Evolutionary conservation across 1,139 yeast genomes (phyloP), one percentile per base, ranked within the genome.

Genomic region (Suhomyces maxii): DNA sequence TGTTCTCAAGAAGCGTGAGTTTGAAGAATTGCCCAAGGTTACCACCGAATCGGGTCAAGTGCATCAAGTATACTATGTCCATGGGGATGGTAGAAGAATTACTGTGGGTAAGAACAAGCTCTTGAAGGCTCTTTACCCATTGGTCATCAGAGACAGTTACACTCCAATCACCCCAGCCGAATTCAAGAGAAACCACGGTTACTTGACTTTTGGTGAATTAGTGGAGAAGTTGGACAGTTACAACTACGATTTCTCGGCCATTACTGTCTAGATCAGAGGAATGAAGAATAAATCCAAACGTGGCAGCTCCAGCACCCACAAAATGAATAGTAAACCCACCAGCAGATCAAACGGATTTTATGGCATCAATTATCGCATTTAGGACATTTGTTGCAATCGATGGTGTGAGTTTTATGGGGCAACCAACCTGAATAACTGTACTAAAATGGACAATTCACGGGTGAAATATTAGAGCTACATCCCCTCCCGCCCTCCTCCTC

Each of bases 41-140:
- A 57, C 59, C 3, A 66, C 65, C 48, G 48, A 37, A 3, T 26
- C 37, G 7, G 80, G 80, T 26, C 52, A 55, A 14, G 44, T 49
- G 11, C 61, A 61, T 13, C 79, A 77, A 35, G 77, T 86, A 4
- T 83, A 69, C 59, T 80, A 73, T 63, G 67, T 77, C 39, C 80
- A 79, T 44, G 59, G 61, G 10, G 69, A 73, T 41, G 78, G 81
- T 37, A 65, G 78, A 53, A 68, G 75, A 53, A 64, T 88, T 50
- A 71, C 69, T 7, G 84, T 79, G 34, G 91, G 93, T 38, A 82
- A 82, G 64, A 77, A 87, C 59, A 80, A 74, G 59, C 69, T 89
- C 40, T 65, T 88, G 52, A 67, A 74, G 38, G 69, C 65, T 44
- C 72, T 86, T 55, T 84, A 70, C 60, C 79, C 81, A 28, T 71